A percentile compares a stretch with the other conserved stretches of the same genome.
phyloP scores from a whole-genome alignment of 2,329 filamentous ascomycete species.

The Aspergillus amoenus region DNA sequence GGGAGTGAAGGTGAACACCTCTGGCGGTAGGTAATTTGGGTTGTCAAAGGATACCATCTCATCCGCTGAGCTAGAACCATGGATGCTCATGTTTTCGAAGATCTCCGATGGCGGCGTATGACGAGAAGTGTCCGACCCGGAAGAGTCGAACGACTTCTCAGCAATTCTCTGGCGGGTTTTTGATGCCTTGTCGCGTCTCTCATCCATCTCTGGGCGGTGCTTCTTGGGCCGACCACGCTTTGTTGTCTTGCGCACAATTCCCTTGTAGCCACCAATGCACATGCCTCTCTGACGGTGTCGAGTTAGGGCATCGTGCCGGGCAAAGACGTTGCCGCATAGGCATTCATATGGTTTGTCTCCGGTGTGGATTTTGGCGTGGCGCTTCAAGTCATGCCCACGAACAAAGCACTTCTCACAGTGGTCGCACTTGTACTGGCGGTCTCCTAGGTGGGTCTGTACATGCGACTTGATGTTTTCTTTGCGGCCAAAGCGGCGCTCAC shows the following conservation, averaged over 20 bases:
- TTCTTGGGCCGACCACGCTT: conserved; percentile 68
- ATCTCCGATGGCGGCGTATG: conserved; percentile 44
- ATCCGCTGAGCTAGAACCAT: conserved; percentile 34
- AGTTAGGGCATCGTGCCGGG: conserved; percentile 90
- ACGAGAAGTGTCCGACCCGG: conserved; percentile 39
- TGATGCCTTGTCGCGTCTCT: conserved; percentile 57
- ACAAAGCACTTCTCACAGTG: conserved; percentile 95
- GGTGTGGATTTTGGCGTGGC: conserved; percentile 95
- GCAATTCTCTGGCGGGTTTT: conserved; percentile 49
- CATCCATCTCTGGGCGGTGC: conserved; percentile 59
- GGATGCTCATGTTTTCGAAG: conserved; percentile 41
- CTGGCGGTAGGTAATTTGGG: conserved; percentile 38
- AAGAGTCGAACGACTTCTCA: conserved; percentile 36
- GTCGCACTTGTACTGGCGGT: conserved; percentile 91
- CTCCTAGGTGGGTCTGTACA: conserved; percentile 95
- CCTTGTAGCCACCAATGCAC: conserved; percentile 93
- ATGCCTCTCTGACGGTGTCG: conserved; percentile 92
- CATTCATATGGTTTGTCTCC: conserved; percentile 95
- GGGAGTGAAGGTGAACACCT: conserved; percentile 48
- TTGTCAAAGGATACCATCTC: conserved; percentile 30
- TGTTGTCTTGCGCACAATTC: conserved; percentile 65
- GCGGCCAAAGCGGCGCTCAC: conserved; percentile 87
- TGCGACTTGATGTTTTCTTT: conserved; percentile 99
- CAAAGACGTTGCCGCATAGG: conserved; percentile 91
- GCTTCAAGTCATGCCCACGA: conserved; percentile 92